These are phyloP conservation scores for Phytophthora cajani DNA, from an alignment of 352 stramenopile genomes.

Conservation along the genomic window DNA sequence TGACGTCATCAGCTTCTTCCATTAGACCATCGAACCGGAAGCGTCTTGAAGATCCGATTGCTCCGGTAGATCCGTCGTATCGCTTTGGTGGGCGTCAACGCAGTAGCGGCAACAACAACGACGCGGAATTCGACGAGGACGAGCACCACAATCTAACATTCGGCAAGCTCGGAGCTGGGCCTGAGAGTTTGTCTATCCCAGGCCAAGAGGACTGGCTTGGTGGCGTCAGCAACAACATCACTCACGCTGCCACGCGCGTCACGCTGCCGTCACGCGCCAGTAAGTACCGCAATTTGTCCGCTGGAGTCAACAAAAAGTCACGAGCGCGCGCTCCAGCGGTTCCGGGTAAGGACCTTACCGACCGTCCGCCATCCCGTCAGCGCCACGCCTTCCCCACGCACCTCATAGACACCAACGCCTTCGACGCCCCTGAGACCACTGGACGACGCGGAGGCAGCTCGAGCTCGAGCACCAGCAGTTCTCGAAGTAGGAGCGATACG, in stretches of 20 bases:
- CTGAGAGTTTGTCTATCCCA: conserved; percentile 10
- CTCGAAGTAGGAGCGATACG: conserved; percentile 10
- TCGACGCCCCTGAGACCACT: conserved; percentile 31
- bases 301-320: conserved; percentile 31
- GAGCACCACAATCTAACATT: neutral
- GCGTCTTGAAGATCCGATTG: conserved; percentile 15
- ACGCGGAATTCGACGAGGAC: conserved; percentile 10
- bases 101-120: conserved; percentile 25
- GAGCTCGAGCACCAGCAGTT: conserved; percentile 12
- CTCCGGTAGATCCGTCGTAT: neutral
- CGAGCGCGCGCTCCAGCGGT: conserved; percentile 9
- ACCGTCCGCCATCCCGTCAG: conserved; percentile 77
- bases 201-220: conserved; percentile 21
- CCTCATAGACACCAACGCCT: conserved; percentile 63
- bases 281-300: conserved; percentile 39
- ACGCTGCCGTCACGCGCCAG: conserved; percentile 33
- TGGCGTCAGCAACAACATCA: conserved; percentile 5
- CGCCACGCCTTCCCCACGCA: conserved; percentile 81
- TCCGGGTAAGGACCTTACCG: conserved; percentile 12
- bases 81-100: neutral
- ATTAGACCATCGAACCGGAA: conserved; percentile 51
- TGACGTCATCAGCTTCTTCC: conserved; percentile 59
- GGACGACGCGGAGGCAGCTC: conserved; percentile 14
- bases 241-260: neutral
- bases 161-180: conserved; percentile 1